Evolutionary conservation across 1,284 basidiomycete species (phyloP), one percentile per base, ranked within the genome.

Genomic region (Cerioporus squamosus): DNA sequence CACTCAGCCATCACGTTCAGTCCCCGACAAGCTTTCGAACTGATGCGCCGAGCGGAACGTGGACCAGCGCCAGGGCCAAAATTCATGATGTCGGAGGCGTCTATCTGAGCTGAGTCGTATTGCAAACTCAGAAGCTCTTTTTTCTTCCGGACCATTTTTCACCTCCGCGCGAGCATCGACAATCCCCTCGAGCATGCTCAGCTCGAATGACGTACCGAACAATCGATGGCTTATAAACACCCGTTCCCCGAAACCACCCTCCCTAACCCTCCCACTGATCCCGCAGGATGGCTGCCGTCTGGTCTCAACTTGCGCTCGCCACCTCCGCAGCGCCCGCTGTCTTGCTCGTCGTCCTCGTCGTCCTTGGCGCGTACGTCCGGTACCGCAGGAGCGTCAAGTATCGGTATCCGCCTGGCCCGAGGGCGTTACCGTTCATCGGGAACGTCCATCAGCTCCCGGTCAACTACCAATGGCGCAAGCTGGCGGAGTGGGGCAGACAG

Each of bases 381-480:
- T 54, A 33, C 10, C 9, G 22, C 38, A 48, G 44, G 39, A 42
- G 40, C 29, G 51, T 47, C 51, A 63, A 54, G 56, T 50, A 42
- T 33, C 52, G 51, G 12, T 47, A 57, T 22, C 68, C 66, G 15
- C 68, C 68, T 3, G 68, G 68, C 2, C 68, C 68, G 14, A 51
- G 42, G 23, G 53, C 53, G 17, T 14, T 66, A 2, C 68, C 66
- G 17, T 20, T 69, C 9, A 42, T 69, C 18, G 68, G 68, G 2
- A 69, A 69, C 36, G 59, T 63, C 9, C 66, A 65, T 52, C 65
- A 66, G 47, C 58, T 68, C 17, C 66, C 66, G 1, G 44, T 59
- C 18, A 58, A 63, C 12, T 60, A 65, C 20, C 68, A 68, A 22
- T 62, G 66, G 38, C 48, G 52, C 1, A 63, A 54, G 22, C 56